phyloP scores from a whole-genome alignment of 768 basidiomycete genomes.

The Phaffia australis region DNA sequence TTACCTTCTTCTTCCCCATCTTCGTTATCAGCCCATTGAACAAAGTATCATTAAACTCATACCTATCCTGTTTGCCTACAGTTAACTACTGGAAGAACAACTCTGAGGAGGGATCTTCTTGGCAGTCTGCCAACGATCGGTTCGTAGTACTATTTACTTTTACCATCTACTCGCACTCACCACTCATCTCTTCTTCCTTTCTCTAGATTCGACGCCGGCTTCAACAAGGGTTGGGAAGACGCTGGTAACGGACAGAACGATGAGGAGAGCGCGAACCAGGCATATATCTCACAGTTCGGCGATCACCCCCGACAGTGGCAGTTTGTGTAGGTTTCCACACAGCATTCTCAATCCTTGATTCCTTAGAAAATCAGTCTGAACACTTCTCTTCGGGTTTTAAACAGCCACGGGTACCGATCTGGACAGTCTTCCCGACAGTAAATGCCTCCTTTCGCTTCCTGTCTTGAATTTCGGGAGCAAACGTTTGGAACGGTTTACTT shows the following conservation, averaged over 20 bases:
- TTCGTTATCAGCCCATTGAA: neutral
- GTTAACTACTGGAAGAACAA: constrained; percentile 12
- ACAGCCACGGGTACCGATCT: neutral
- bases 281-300: neutral
- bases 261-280: constrained; percentile 5
- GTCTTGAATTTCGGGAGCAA: neutral
- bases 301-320: constrained; percentile 18
- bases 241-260: constrained; percentile 10
- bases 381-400: neutral
- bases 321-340: neutral
- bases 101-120: constrained; percentile 5
- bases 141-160: neutral
- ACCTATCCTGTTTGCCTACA: neutral
- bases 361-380: no score
- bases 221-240: constrained; percentile 22
- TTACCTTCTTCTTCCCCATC: neutral
- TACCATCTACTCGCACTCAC: neutral
- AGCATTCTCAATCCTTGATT: neutral
- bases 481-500: no score
- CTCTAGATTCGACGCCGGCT: constrained; percentile 9
- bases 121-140: constrained; percentile 14
- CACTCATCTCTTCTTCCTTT: neutral
- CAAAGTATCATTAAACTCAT: neutral
- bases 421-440: constrained; percentile 2
- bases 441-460: neutral